Percentiles rank a stretch among this genome's conserved stretches.
These are phyloP conservation scores for Malassezia vespertilionis DNA, from an alignment of 1,284 basidiomycete species.

Conservation along the genomic window DNA sequence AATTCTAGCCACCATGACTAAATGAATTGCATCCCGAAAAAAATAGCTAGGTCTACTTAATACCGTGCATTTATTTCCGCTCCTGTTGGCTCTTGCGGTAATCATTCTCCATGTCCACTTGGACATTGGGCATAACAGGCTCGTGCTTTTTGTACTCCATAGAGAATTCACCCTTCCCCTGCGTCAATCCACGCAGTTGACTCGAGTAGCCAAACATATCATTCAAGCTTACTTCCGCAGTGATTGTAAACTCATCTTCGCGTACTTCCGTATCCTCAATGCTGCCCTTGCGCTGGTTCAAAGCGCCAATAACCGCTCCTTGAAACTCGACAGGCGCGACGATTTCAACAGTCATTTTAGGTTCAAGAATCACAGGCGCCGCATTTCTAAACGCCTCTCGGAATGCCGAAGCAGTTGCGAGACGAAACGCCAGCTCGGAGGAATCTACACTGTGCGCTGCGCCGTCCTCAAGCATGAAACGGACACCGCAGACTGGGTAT, in stretches of 20 bases:
- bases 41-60: neutral
- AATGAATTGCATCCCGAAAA: too few species aligned
- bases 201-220: slow-evolving; percentile 85
- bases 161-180: slow-evolving; percentile 54
- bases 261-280: slow-evolving; percentile 93
- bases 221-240: slow-evolving; percentile 84
- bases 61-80: too few species aligned
- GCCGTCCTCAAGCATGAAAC: slow-evolving; percentile 84
- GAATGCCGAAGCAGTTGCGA: slow-evolving; percentile 83
- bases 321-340: slow-evolving; percentile 95
- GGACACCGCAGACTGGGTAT: slow-evolving; percentile 73
- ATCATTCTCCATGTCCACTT: slow-evolving; percentile 63
- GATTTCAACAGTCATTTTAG: slow-evolving; percentile 96
- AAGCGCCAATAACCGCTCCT: slow-evolving; percentile 83
- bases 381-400: slow-evolving; percentile 74
- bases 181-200: slow-evolving; percentile 71
- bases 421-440: slow-evolving; percentile 86
- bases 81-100: slow-evolving; percentile 32
- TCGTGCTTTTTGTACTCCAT: slow-evolving; percentile 80
- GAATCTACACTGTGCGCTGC: slow-evolving; percentile 91
- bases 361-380: slow-evolving; percentile 76
- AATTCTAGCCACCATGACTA: too few species aligned
- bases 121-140: slow-evolving; percentile 77
- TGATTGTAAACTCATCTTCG: slow-evolving; percentile 89
- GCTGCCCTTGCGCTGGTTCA: slow-evolving; percentile 85